phyloP scores from a whole-genome alignment of 2,329 filamentous ascomycete genomes.

The Hirsutella minnesotensis region DNA sequence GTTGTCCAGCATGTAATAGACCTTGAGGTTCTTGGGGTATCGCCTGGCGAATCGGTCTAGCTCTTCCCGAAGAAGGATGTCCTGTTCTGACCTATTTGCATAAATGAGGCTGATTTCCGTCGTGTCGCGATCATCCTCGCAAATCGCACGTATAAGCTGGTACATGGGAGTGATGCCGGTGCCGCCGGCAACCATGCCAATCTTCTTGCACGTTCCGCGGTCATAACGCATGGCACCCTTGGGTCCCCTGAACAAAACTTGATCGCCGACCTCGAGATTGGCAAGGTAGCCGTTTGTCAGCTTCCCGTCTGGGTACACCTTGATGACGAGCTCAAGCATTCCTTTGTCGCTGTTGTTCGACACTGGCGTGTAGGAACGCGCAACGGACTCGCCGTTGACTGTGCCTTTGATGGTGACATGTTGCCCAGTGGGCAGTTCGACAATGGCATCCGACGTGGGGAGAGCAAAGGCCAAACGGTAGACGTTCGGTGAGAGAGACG shows the following conservation, averaged over 20 bases:
- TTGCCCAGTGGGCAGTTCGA: conserved; percentile 45
- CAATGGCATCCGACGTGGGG: conserved; percentile 27
- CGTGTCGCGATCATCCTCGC: conserved; percentile 44
- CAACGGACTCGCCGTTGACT: conserved; percentile 31
- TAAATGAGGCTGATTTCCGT: conserved; percentile 47
- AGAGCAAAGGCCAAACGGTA: conserved; percentile 36
- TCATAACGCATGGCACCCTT: conserved; percentile 44
- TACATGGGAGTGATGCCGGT: conserved; percentile 23
- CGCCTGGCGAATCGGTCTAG: conserved; percentile 39
- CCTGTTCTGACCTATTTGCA: conserved; percentile 44
- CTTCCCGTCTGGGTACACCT: conserved; percentile 36
- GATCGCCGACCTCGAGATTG: conserved; percentile 33
- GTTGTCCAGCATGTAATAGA: conserved; percentile 42
- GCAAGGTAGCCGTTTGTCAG: conserved; percentile 38
- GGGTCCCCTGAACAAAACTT: conserved; percentile 40
- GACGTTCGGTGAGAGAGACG: conserved; percentile 27
- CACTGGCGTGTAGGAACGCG: conserved; percentile 41
- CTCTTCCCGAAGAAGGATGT: conserved; percentile 46
- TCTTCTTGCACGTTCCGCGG: conserved; percentile 25
- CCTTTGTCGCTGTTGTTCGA: conserved; percentile 39
- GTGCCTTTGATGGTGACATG: conserved; percentile 40
- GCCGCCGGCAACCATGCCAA: conserved; percentile 43
- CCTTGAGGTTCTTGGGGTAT: conserved; percentile 40
- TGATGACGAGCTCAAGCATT: conserved; percentile 37
- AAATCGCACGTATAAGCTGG: conserved; percentile 51